Conservation (phyloP, 2,329 filamentous ascomycete genomes). For the Neofusicoccum umdonicola region DNA sequence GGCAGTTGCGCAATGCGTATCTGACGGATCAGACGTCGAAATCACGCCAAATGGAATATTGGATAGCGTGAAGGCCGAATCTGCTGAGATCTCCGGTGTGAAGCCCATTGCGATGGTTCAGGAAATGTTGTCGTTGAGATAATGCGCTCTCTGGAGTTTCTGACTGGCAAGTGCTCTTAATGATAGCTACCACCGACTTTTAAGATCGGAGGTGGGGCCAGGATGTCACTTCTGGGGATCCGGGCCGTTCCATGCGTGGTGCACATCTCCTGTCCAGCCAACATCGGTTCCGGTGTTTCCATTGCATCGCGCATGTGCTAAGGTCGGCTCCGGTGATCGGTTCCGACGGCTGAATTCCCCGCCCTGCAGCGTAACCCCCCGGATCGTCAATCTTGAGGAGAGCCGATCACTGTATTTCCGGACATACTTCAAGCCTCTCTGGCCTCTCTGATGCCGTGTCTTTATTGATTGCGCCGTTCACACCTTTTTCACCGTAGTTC, state of each 20-base stretch:
- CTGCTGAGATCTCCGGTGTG: not conserved
- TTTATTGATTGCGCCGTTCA: not conserved
- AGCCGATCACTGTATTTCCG: not conserved
- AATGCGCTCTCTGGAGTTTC: too few relatives aligned
- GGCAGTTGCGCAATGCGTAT: not conserved
- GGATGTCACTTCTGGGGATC: not conserved
- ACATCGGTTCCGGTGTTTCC: not conserved
- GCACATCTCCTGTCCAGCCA: too few relatives aligned
- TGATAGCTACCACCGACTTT: too few relatives aligned
- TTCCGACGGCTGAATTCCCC: not conserved
- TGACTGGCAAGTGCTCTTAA: too few relatives aligned
- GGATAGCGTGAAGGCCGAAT: constrained; percentile 15
- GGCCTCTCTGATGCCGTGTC: too few relatives aligned
- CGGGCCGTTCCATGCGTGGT: not conserved
- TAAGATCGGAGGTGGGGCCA: not conserved
- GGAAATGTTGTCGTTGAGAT: not conserved
- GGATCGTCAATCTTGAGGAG: not conserved
- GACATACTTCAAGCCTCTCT: not conserved
- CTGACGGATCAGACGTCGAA: not conserved
- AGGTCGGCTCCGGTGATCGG: not conserved
- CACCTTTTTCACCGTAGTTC: not conserved
- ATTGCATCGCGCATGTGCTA: not conserved
- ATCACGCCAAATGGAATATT: constrained; percentile 21
- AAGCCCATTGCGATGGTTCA: not conserved
- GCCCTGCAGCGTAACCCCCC: not conserved